Evolutionary conservation across 2,329 filamentous ascomycete genomes (phyloP), one percentile per base, ranked within the genome.

Genomic region (Raffaelea deltoideospora): DNA sequence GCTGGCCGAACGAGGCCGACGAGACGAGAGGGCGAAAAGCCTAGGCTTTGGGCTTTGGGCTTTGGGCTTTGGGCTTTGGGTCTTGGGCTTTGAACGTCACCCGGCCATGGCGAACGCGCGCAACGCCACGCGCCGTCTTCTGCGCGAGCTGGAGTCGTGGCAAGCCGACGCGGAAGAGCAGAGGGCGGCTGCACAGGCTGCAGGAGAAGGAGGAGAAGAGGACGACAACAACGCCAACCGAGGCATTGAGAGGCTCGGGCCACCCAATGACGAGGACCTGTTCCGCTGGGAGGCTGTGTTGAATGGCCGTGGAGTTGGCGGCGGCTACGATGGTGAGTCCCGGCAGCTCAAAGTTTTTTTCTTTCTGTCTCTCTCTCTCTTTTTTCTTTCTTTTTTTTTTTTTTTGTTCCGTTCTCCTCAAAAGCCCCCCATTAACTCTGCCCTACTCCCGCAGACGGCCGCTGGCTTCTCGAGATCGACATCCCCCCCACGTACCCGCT

Each of bases 401-500:
- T 23, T 3, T 20, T 19, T 20, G 10, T 20, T 31, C 28, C 14
- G 23, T 40, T 23, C 33, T 11, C 26, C 13, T 20, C 9, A 21
- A 17, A 29, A 26, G 26, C n/a, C 10, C 31, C 26, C 37, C 30
- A 41, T n/a, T n/a, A n/a, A n/a, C n/a, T n/a, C n/a, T n/a, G n/a
- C n/a, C n/a, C n/a, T n/a, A n/a, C n/a, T n/a, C n/a, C n/a, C n/a
- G n/a, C 49, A 74, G 68, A 58, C 39, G 90, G 90, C 43, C 74
- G 78, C 49, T 98, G 87, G 87, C 75, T 81, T 42, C 73, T 98
- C 49, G 55, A 61, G 52, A 86, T 98, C 56, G 54, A 64, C 35
- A 71, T 96, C 49, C 87, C 90, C 0, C 47, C 69, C 0, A 72
- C 69, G 29, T 96, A 98, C 59, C 90, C 90, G 3, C 67, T 81